Evolutionary conservation across 495 filamentous ascomycete species (phyloP).

Genomic region (Annulohypoxylon stygium): DNA sequence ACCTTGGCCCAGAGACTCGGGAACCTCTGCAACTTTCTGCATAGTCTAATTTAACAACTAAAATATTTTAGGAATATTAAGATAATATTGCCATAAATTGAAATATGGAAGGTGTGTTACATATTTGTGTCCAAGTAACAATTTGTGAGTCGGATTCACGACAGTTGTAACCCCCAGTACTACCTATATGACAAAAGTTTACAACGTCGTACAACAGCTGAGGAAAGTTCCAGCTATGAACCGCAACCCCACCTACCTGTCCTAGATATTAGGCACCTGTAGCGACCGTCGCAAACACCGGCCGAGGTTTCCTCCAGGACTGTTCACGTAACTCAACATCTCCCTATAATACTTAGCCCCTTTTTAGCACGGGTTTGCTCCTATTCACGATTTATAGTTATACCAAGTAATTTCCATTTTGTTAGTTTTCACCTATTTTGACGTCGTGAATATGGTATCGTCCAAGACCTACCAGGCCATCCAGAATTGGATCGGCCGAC

Average conservation of each 20-base stretch:
- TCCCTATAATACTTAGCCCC: neutral
- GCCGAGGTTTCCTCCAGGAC: neutral
- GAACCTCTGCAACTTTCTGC: neutral
- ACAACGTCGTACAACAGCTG: neutral
- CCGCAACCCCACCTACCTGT: neutral
- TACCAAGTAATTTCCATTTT: neutral
- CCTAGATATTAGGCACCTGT: too few relatives aligned
- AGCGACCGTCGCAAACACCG: neutral
- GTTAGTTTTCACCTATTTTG: neutral
- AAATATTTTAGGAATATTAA: neutral
- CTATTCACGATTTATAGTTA: neutral
- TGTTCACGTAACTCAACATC: neutral
- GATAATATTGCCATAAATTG: neutral
- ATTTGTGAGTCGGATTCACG: neutral
- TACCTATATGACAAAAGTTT: neutral
- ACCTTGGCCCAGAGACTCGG: neutral
- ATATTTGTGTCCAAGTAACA: neutral
- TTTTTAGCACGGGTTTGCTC: neutral
- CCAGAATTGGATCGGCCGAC: slow-evolving; percentile 54
- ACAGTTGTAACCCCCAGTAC: neutral
- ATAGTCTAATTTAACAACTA: neutral
- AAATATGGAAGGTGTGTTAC: neutral
- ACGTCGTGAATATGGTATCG: slow-evolving; percentile 27
- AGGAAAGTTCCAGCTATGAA: slow-evolving; percentile 1
- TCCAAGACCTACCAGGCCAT: slow-evolving; percentile 48